Conservation (phyloP, 768 basidiomycete species). For the Hydnum rufescens region DNA sequence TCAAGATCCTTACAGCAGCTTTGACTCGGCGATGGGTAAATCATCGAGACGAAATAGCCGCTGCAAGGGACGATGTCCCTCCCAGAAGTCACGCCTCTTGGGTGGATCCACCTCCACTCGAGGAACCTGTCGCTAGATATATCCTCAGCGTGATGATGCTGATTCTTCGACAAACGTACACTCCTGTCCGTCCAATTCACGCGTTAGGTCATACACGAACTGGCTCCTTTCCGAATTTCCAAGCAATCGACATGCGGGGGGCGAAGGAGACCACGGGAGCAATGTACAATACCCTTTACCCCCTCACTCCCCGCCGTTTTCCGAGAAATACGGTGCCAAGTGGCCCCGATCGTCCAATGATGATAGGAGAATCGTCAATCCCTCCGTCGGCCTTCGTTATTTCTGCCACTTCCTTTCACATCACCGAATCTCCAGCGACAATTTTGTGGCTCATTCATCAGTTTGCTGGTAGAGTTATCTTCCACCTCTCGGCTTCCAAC, state of each 20-base stretch:
- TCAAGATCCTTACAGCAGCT: slow-evolving; percentile 60
- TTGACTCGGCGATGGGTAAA: slow-evolving; percentile 60
- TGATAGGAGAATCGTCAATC: not conserved
- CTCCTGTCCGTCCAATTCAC: slow-evolving; percentile 33
- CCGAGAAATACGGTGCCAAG: not conserved
- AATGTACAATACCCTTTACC: slow-evolving; percentile 6
- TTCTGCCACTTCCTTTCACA: not conserved
- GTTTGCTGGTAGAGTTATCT: slow-evolving; percentile 52
- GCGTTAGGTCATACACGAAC: slow-evolving; percentile 36
- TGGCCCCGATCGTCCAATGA: not conserved
- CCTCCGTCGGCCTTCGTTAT: slow-evolving; percentile 1
- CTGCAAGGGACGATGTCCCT: slow-evolving; percentile 14
- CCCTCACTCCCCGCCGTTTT: slow-evolving; percentile 16
- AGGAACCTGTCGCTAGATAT: slow-evolving; percentile 66
- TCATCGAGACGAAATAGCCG: slow-evolving; percentile 16
- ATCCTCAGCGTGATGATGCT: slow-evolving; percentile 63
- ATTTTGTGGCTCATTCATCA: slow-evolving; percentile 10
- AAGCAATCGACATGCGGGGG: slow-evolving; percentile 28
- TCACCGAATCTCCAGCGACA: slow-evolving; percentile 5
- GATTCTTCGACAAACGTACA: slow-evolving; percentile 44
- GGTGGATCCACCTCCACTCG: slow-evolving; percentile 51
- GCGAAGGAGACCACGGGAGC: slow-evolving; percentile 5
- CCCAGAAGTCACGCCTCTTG: slow-evolving; percentile 19
- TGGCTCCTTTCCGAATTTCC: slow-evolving; percentile 53
- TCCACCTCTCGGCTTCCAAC: slow-evolving; percentile 72